phyloP scores from a whole-genome alignment of 2,329 filamentous ascomycete species.

The Aureobasidium mangrovei region DNA sequence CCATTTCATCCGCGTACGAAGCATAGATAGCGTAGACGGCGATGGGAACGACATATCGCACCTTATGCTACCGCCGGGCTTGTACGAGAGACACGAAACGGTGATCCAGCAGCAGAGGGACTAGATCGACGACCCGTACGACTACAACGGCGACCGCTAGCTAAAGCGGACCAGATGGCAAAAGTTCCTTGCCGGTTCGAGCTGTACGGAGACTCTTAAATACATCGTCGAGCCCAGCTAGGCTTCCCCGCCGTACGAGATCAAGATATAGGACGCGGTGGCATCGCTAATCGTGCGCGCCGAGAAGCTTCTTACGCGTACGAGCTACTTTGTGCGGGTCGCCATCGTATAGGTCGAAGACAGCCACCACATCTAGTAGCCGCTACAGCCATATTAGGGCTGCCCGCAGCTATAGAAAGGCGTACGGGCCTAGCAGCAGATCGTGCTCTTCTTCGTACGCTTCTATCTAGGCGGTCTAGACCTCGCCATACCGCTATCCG shows the following conservation, averaged over 20 bases:
- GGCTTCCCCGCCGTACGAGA: background rate
- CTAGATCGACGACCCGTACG: no score
- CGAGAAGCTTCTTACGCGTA: background rate
- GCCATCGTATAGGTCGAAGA: background rate
- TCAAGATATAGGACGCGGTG: background rate
- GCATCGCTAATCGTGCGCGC: background rate
- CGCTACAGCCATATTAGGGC: no score
- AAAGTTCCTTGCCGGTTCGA: no score
- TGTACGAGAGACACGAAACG: no score
- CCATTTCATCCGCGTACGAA: no score
- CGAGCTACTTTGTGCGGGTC: background rate
- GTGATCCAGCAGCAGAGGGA: no score
- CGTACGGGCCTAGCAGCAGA: background rate
- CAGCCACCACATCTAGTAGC: background rate
- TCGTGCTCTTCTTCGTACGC: background rate
- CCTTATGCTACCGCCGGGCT: no score
- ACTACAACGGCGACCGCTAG: background rate
- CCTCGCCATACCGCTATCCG: background rate
- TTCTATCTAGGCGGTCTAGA: background rate
- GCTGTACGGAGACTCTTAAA: background rate
- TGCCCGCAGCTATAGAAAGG: background rate
- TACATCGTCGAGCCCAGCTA: background rate
- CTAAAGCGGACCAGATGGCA: no score
- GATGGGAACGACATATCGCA: no score
- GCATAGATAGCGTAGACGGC: no score